Percentiles rank a stretch among this genome's conserved stretches.
Conservation (phyloP, 768 basidiomycete genomes). For the Pleurotus sapidus region DNA sequence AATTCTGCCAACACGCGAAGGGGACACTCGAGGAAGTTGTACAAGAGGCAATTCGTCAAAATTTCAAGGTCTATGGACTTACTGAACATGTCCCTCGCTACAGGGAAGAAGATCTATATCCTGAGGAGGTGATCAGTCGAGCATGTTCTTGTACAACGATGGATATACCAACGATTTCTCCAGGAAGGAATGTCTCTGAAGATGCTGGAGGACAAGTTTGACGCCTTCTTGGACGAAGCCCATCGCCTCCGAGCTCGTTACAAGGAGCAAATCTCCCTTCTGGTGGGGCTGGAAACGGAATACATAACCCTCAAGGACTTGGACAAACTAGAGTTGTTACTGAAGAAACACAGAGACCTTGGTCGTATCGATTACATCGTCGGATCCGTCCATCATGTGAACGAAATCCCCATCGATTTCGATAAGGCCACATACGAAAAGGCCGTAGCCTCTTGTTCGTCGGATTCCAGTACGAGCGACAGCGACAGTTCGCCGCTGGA, state of each 20-base stretch:
- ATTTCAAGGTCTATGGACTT: constrained; percentile 81
- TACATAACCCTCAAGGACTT: constrained; percentile 73
- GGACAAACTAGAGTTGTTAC: constrained; percentile 47
- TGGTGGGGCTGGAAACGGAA: constrained; percentile 94
- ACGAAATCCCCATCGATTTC: constrained; percentile 88
- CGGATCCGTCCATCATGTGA: constrained; percentile 92
- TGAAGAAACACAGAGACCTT: constrained; percentile 37
- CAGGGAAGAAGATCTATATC: constrained; percentile 78
- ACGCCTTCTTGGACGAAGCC: constrained; percentile 74
- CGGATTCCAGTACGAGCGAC: constrained; percentile 15
- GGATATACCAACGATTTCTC: constrained; percentile 10
- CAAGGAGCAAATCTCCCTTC: constrained; percentile 61
- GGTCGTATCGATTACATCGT: constrained; percentile 80
- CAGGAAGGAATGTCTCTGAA: constrained; percentile 55
- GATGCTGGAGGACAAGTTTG: constrained; percentile 62
- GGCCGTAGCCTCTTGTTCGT: constrained; percentile 46
- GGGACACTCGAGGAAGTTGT: constrained; percentile 83
- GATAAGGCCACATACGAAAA: constrained; percentile 67
- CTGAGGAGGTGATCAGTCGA: constrained; percentile 79
- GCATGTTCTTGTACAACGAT: constrained; percentile 9
- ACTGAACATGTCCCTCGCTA: constrained; percentile 95
- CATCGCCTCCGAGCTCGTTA: constrained; percentile 68
- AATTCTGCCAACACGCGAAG: constrained; percentile 85
- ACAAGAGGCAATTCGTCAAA: constrained; percentile 69
- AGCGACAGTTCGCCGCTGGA: constrained; percentile 10